Evolutionary conservation across 441 rosid genomes (phyloP), one percentile per base, ranked within the genome.

Genomic region (Erodium trifolium): DNA sequence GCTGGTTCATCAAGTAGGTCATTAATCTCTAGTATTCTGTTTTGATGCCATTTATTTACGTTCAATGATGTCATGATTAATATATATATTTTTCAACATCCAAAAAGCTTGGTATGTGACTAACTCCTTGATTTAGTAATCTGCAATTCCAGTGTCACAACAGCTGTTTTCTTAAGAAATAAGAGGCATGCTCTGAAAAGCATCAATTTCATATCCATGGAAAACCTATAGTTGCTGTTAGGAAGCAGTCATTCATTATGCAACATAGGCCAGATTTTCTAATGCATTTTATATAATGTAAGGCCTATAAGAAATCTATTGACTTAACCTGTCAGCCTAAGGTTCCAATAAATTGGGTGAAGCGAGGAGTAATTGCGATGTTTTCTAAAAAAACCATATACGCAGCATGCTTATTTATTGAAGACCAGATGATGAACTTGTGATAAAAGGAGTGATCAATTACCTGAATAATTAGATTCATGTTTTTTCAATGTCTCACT

Each of bases 1-100:
- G 75, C 78, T 78, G 73, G 71, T 79, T 75, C 80, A 75, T 70
- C 77, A 83, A 81, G 93, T 88, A 83, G 65, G 86, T 84, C 74
- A 41, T 63, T 47, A 51, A 59, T 68, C 41, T 29, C 65, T 4
- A 70, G 62, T 47, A 43, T 17, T 73, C 47, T 64, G n/a, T 64
- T 45, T 35, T 18, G 23, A 7, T 41, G 34, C 18, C 41, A 5
- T 75, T 60, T 18, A 37, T 68, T 72, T 68, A 34, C 37, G 4
- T 5, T 34, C 37, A 34, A 34, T 34, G 37, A 34, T 2, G 37
- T 34, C 37, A 49, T 41, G 34, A 67, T 23, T 51, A 57, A 70
- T 65, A 45, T 45, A 45, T 45, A 45, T n/a, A 10, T 41, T 8
- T 45, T 45, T 45, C 51, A 7, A 45, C 13, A 45, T 45, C 51